Percentiles rank a stretch among this genome's conserved stretches.
Evolutionary conservation across 768 basidiomycete species (phyloP).

Genomic region (Russula earlei): DNA sequence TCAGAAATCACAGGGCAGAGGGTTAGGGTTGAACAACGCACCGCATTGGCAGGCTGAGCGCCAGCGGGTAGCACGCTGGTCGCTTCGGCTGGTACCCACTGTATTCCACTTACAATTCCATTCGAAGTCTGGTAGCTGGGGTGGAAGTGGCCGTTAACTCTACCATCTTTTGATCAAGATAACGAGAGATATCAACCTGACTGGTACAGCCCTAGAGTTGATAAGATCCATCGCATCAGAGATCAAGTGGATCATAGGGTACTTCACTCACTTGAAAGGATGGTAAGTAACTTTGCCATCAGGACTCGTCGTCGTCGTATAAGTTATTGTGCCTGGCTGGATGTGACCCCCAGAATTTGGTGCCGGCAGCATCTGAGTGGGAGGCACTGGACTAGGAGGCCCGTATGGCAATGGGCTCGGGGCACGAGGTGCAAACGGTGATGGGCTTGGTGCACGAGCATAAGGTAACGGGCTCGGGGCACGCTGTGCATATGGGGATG

Average conservation of each 20-base stretch:
- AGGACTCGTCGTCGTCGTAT: slow-evolving; percentile 52
- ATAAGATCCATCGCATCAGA: slow-evolving; percentile 9
- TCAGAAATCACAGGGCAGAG: slow-evolving; percentile 2
- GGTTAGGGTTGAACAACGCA: slow-evolving; percentile 25
- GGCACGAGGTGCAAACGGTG: slow-evolving; percentile 2
- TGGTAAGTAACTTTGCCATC: slow-evolving; percentile 62
- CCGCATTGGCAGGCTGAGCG: slow-evolving; percentile 49
- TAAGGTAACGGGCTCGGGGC: slow-evolving; percentile 6
- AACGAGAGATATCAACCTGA: slow-evolving; percentile 41
- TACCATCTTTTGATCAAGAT: background rate
- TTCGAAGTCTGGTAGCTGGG: slow-evolving; percentile 61
- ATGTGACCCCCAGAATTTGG: slow-evolving; percentile 34
- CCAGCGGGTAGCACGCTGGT: slow-evolving; percentile 51
- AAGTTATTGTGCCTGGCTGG: slow-evolving; percentile 59
- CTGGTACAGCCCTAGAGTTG: slow-evolving; percentile 52
- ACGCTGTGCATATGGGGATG: slow-evolving; percentile 3
- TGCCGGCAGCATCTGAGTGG: background rate
- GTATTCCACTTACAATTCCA: slow-evolving; percentile 57
- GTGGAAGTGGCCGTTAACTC: background rate
- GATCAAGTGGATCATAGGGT: slow-evolving; percentile 7
- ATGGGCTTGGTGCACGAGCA: slow-evolving; percentile 10
- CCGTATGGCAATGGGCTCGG: slow-evolving; percentile 7
- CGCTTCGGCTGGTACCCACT: slow-evolving; percentile 62
- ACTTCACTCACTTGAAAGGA: slow-evolving; percentile 49
- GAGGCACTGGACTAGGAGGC: slow-evolving; percentile 18